phyloP scores from a whole-genome alignment of 129 eudicot genomes.

The Dittrichia graveolens region DNA sequence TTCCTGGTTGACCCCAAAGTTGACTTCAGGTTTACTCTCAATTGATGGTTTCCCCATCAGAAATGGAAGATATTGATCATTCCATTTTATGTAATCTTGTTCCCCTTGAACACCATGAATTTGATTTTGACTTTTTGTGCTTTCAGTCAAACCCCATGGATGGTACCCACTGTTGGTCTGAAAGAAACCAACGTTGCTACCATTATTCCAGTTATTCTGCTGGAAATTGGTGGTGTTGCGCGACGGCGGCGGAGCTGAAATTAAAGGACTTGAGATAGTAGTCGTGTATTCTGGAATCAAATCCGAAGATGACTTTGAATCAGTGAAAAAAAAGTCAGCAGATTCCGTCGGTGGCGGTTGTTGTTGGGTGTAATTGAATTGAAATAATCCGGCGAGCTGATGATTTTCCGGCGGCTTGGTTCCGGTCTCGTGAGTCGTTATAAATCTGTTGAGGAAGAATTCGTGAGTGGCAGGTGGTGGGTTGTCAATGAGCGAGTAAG shows the following conservation, averaged over 20 bases:
- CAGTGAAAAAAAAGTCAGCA: conserved; percentile 43
- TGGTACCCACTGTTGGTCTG: conserved; percentile 35
- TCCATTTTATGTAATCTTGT: conserved; percentile 68
- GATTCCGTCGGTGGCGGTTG: conserved; percentile 24
- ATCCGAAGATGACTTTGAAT: conserved; percentile 36
- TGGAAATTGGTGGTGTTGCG: conserved; percentile 26
- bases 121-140: conserved; percentile 34
- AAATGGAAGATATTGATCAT: conserved; percentile 68
- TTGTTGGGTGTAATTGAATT: conserved; percentile 39
- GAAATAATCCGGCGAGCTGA: conserved; percentile 27
- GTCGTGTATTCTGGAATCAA: conserved; percentile 30
- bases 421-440: conserved; percentile 42
- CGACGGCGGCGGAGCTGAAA: conserved; percentile 14
- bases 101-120: conserved; percentile 28
- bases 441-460: conserved; percentile 63
- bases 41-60: conserved; percentile 44
- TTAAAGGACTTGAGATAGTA: conserved; percentile 25
- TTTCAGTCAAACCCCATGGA: conserved; percentile 50
- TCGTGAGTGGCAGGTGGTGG: conserved; percentile 61
- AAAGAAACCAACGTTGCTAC: conserved; percentile 31
- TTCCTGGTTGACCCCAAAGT: conserved; percentile 34
- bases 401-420: conserved; percentile 37
- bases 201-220: conserved; percentile 43
- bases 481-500: conserved; percentile 37
- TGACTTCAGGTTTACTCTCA: conserved; percentile 49